These are phyloP conservation scores for Punica granatum DNA, from an alignment of 345 rosid genomes.

Conservation along the genomic window DNA sequence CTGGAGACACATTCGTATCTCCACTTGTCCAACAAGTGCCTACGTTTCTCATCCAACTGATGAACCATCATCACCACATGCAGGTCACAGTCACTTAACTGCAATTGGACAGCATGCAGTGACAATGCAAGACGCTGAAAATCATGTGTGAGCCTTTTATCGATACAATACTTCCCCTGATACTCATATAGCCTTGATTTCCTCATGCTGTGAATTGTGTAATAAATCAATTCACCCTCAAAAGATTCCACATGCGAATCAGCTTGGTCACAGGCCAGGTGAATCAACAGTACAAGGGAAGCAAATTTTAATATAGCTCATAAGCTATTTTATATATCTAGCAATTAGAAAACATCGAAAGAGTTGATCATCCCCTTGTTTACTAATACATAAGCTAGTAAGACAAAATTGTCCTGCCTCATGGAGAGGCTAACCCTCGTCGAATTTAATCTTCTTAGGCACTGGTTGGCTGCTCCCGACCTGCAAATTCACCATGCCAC, in stretches of 20 bases:
- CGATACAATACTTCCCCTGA: not conserved
- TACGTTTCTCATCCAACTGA: no score
- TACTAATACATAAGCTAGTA: not conserved
- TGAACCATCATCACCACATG: no score
- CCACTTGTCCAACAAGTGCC: no score
- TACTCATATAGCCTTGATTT: no score
- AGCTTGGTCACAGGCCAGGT: not conserved
- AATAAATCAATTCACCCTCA: no score
- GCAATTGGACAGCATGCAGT: no score
- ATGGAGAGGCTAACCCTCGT: conserved; percentile 23
- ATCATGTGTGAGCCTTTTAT: no score
- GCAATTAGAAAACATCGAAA: not conserved
- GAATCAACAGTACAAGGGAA: not conserved
- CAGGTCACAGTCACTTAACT: no score
- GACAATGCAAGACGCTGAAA: no score
- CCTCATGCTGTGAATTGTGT: no score
- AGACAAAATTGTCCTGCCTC: not conserved
- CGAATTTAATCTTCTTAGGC: conserved; percentile 76
- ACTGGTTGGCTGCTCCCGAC: conserved; percentile 48
- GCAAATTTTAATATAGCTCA: not conserved
- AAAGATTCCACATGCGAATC: no score
- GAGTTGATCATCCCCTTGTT: not conserved
- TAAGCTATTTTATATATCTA: not conserved
- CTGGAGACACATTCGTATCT: no score
- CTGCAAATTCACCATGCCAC: conserved; percentile 28